Percentiles rank a stretch among this genome's conserved stretches.
Conservation (phyloP, 352 stramenopile species). For the Albugo laibachii region DNA sequence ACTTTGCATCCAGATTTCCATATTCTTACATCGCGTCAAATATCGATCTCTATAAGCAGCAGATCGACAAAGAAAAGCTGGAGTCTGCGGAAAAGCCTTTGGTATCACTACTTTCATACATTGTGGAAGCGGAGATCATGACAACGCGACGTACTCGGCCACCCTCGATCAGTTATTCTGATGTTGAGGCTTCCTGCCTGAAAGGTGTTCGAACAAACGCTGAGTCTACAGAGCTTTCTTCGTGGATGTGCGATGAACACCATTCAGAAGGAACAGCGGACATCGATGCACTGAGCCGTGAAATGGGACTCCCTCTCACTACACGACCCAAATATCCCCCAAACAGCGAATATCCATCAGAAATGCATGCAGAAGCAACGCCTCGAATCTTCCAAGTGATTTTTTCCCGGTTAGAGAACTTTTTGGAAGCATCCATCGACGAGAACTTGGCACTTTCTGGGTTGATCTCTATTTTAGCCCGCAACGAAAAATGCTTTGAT, state of each 20-base stretch:
- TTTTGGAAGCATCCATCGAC: conserved; percentile 63
- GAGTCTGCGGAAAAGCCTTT: conserved; percentile 46
- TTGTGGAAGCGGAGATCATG: conserved; percentile 59
- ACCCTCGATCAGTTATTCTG: conserved; percentile 1
- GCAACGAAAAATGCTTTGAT: conserved; percentile 25
- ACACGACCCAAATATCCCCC: too few species aligned
- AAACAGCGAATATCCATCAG: too few species aligned
- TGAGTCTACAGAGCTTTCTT: too few species aligned
- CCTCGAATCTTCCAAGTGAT: conserved; percentile 52
- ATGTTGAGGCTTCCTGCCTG: too few species aligned
- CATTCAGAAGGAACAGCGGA: too few species aligned
- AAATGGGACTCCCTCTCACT: too few species aligned
- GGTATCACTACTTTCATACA: conserved; percentile 66
- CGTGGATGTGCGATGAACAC: too few species aligned
- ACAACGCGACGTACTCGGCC: conserved; percentile 23
- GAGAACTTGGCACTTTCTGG: conserved; percentile 69
- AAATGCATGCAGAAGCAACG: too few species aligned
- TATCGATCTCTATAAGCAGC: conserved; percentile 27
- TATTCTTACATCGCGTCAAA: conserved; percentile 58
- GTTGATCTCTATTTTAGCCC: conserved; percentile 43
- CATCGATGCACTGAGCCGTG: too few species aligned
- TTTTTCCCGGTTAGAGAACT: conserved; percentile 42
- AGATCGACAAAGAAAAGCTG: conserved; percentile 7
- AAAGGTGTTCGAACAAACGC: too few species aligned
- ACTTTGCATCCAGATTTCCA: conserved; percentile 64